These are phyloP conservation scores for Tagetes patula DNA, from an alignment of 129 eudicot species.

Conservation along the genomic window DNA sequence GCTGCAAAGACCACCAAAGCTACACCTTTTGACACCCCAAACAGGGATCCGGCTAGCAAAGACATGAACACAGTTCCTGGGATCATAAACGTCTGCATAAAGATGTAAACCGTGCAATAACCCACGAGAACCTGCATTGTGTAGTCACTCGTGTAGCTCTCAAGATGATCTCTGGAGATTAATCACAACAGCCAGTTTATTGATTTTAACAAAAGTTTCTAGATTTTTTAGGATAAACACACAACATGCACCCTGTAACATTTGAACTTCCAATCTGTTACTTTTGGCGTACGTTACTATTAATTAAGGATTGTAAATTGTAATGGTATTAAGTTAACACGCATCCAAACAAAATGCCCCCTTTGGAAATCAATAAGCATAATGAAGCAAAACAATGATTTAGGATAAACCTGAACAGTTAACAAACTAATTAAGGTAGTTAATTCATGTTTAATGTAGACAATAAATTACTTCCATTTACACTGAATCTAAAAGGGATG, in stretches of 20 bases:
- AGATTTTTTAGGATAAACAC: no score
- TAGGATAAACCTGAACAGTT: background rate
- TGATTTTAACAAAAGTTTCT: no score
- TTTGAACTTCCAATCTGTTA: no score
- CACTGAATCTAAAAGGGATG: background rate
- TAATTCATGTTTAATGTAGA: slow-evolving; percentile 1
- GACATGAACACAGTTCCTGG: slow-evolving; percentile 98
- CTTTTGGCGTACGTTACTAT: no score
- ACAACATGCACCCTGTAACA: no score
- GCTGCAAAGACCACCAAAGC: slow-evolving; percentile 84
- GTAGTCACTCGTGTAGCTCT: slow-evolving; percentile 90
- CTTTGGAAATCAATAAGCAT: background rate
- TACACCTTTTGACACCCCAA: slow-evolving; percentile 81
- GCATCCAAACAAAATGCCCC: slow-evolving; percentile 7
- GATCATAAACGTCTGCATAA: slow-evolving; percentile 98
- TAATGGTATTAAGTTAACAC: background rate
- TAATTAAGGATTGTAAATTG: background rate
- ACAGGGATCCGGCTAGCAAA: slow-evolving; percentile 82
- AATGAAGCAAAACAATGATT: slow-evolving; percentile 1
- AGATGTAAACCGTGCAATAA: slow-evolving; percentile 79
- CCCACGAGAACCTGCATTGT: slow-evolving; percentile 81
- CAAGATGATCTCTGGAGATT: slow-evolving; percentile 68
- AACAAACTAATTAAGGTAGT: background rate
- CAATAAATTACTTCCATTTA: background rate
- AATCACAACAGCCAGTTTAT: background rate